Conservation (phyloP, 1,284 basidiomycete genomes). For the Violaceomyces palustris region DNA sequence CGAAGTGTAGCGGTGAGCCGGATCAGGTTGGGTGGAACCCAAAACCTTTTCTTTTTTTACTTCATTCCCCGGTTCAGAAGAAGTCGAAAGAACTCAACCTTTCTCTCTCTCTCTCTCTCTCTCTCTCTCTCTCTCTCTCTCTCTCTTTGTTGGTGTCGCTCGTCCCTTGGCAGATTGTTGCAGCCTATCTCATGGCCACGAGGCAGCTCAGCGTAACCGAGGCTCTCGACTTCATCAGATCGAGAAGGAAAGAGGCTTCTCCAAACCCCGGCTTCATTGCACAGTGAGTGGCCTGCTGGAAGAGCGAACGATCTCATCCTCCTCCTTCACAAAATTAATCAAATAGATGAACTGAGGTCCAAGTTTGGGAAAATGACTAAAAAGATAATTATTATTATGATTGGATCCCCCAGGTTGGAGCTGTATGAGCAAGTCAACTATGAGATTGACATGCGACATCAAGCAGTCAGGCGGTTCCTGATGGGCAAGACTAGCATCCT, state of each 20-base stretch:
- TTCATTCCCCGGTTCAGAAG: no score
- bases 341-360: no score
- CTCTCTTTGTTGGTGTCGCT: not conserved
- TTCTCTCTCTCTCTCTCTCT: constrained; percentile 2
- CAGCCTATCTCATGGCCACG: constrained; percentile 53
- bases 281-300: constrained; percentile 39
- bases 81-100: not conserved
- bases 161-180: constrained; percentile 33
- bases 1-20: constrained; percentile 37
- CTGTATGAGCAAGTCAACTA: constrained; percentile 51
- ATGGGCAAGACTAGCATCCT: constrained; percentile 50
- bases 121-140: constrained; percentile 2
- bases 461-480: constrained; percentile 51
- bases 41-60: constrained; percentile 4
- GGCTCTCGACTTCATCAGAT: constrained; percentile 47
- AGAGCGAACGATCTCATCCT: no score
- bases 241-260: constrained; percentile 39
- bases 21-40: no score
- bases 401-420: constrained; percentile 38
- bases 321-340: no score
- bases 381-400: no score
- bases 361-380: no score
- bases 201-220: constrained; percentile 37
- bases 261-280: constrained; percentile 52
- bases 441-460: constrained; percentile 51